Base-by-base conservation (phyloP, 768 basidiomycete genomes). In the Pisolithus sp. region DNA sequence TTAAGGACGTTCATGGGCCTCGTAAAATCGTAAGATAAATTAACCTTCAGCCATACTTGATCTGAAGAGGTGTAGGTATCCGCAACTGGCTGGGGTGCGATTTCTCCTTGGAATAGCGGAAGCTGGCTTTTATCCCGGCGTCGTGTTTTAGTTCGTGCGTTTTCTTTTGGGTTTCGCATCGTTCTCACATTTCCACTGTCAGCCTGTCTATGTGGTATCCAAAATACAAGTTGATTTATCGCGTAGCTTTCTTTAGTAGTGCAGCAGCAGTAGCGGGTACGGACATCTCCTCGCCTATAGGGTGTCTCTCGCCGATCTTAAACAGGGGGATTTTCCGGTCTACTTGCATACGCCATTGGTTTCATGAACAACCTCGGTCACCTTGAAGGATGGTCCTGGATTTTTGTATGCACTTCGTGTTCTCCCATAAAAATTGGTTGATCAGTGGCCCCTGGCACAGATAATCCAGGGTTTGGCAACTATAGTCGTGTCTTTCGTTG, bases 41-140 rank as follows among this genome's bases (percentile, higher is more conserved):
- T 23, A 4, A n/a, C 30, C 30, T 44, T 10, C 13, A 44, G 43
- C 26, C 17, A 28, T 44, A 13, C 15, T 36, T 36, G 7, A 20
- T 18, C 38, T 49, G 5, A 34, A 38, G 50, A 38, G n/a, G 20
- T 40, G 10, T 55, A 83, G 81, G 24, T 85, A 80, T 58, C 75
- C 76, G 5, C 79, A 83, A 61, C 74, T 83, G 8, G 76, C 81
- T 12, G 80, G 74, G 9, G 70, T 71, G 7, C 75, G 81, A 9
- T 62, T 80, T 4, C 76, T 73, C 49, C 74, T 85, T 0, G 84
- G 84, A 5, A 68, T 81, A 5, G 76, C 80, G 0, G 84, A 86
- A 65, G 81, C 82, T 2, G 84, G 85, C 5, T 64, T 85, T 8
- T 84, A 82, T 66, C 85, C 84, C 9, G 83, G 83, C 38, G 80